phyloP scores from a whole-genome alignment of 208 protist genomes.

The Cochliopodium minus region DNA sequence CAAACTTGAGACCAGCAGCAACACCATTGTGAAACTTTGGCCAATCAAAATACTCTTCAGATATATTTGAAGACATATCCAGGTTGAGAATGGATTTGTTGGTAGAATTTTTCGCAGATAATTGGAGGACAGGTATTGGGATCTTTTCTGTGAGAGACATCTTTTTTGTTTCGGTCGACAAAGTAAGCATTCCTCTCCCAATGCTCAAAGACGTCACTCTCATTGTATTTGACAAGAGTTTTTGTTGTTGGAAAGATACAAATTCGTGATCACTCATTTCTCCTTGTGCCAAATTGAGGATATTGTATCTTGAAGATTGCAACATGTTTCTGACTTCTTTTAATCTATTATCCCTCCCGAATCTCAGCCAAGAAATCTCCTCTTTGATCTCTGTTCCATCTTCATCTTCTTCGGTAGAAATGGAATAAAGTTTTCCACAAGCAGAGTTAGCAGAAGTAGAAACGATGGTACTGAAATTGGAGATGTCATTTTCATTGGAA shows the following conservation, averaged over 20 bases:
- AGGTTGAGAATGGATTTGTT: neutral
- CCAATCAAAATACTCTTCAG: conserved; percentile 22
- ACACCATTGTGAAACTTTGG: conserved; percentile 56
- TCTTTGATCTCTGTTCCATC: no score
- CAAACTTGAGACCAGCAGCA: conserved; percentile 33
- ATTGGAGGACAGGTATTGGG: neutral
- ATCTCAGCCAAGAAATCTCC: neutral
- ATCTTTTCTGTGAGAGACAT: neutral
- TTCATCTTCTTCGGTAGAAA: no score
- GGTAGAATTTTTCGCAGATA: neutral
- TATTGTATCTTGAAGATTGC: neutral
- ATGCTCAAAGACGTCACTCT: conserved; percentile 36
- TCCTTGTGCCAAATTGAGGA: neutral
- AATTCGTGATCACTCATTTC: neutral
- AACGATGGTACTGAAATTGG: neutral
- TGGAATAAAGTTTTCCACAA: no score
- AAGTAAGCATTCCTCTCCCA: conserved; percentile 46
- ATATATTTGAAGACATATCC: neutral
- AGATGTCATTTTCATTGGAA: neutral
- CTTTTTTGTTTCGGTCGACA: conserved; percentile 17
- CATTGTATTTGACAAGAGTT: conserved; percentile 18
- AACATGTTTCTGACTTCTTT: neutral
- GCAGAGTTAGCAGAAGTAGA: neutral
- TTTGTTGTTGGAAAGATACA: conserved; percentile 18
- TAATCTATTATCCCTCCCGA: neutral